A percentile compares a stretch with the other conserved stretches of the same genome.
These are phyloP conservation scores for Ciborinia camelliae DNA, from an alignment of 2,329 filamentous ascomycete species.

Conservation along the genomic window DNA sequence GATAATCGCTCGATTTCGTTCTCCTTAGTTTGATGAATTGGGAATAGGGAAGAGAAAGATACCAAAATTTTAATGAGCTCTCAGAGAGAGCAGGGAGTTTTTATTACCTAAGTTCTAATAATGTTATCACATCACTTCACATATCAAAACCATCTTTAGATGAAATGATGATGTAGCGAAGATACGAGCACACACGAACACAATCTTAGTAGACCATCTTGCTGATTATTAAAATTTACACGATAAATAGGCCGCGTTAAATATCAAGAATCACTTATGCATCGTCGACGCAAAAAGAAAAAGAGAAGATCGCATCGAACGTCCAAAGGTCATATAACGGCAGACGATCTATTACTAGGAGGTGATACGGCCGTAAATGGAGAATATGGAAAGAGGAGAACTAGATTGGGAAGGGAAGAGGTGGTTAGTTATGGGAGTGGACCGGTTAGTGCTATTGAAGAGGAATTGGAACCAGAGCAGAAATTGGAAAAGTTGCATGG, in stretches of 20 bases:
- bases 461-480: conserved; percentile 11
- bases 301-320: conserved; percentile 18
- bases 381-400: conserved; percentile 3
- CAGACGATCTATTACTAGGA: conserved; percentile 16
- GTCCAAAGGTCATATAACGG: conserved; percentile 7
- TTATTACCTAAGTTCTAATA: neutral
- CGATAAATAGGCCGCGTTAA: neutral
- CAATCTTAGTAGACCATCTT: neutral
- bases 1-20: neutral
- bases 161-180: conserved; percentile 12
- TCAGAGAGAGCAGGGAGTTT: neutral
- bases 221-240: conserved; percentile 7
- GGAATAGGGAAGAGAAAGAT: neutral
- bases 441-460: neutral
- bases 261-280: conserved; percentile 12
- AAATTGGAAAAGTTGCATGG: conserved; percentile 9
- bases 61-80: neutral
- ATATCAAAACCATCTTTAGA: conserved; percentile 16
- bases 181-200: neutral
- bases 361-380: conserved; percentile 10
- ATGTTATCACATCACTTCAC: conserved; percentile 4
- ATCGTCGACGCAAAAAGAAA: conserved; percentile 16
- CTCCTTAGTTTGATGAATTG: neutral
- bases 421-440: conserved; percentile 17
- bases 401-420: conserved; percentile 3